A percentile compares a stretch with the other conserved stretches of the same genome.
Conservation (phyloP, 306 rosid genomes). For the Corylus americana region DNA sequence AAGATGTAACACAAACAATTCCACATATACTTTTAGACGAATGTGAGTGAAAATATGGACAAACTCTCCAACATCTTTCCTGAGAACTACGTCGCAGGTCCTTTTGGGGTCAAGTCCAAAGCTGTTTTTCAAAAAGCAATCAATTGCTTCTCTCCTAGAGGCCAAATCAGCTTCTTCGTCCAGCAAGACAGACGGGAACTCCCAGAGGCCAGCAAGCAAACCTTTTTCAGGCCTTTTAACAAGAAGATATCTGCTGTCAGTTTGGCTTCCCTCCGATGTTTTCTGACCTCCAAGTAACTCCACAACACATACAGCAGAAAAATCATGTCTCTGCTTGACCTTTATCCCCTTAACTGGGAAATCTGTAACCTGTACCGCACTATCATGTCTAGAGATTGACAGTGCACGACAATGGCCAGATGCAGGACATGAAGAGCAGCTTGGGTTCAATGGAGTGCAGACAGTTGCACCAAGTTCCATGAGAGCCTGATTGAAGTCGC, state of each 20-base stretch:
- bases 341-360: constrained; percentile 68
- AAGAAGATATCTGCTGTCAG: constrained; percentile 62
- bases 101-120: constrained; percentile 55
- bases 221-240: constrained; percentile 88
- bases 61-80: constrained; percentile 84
- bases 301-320: constrained; percentile 78
- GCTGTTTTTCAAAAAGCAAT: constrained; percentile 45
- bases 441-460: constrained; percentile 75
- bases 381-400: constrained; percentile 49
- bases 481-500: constrained; percentile 92
- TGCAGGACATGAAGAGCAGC: constrained; percentile 76
- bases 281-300: constrained; percentile 60
- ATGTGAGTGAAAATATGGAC: constrained; percentile 87
- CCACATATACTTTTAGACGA: constrained; percentile 85
- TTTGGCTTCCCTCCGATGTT: constrained; percentile 22
- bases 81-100: constrained; percentile 44
- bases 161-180: constrained; percentile 53
- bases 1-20: constrained; percentile 52
- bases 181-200: constrained; percentile 79
- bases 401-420: constrained; percentile 67
- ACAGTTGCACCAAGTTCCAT: constrained; percentile 97
- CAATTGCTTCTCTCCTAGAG: constrained; percentile 54
- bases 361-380: constrained; percentile 65
- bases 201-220: constrained; percentile 97
- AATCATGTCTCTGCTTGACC: constrained; percentile 65